These are phyloP conservation scores for Angomonas ambiguus DNA, from an alignment of 208 protist species.

Conservation along the genomic window DNA sequence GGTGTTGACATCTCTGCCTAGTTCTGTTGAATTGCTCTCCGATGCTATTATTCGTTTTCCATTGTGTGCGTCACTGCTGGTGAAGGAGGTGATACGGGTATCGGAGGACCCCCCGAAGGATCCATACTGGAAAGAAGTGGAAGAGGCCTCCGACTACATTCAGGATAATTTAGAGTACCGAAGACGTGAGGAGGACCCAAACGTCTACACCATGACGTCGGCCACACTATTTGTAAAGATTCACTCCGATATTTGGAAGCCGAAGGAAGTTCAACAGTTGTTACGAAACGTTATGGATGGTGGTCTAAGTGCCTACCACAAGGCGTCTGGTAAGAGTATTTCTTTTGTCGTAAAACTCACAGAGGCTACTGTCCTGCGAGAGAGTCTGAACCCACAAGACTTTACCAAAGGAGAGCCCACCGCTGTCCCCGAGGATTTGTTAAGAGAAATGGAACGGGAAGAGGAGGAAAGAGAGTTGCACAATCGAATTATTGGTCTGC, in stretches of 20 bases:
- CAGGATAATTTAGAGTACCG: conserved; percentile 1
- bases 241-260: conserved; percentile 77
- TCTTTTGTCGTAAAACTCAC: not conserved
- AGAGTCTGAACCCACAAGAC: not conserved
- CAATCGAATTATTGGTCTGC: not conserved
- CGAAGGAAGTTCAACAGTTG: conserved; percentile 20
- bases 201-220: not conserved
- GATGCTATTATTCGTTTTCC: conserved; percentile 56
- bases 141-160: conserved; percentile 4
- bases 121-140: conserved; percentile 8
- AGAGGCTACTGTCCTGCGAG: not conserved
- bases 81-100: conserved; percentile 25
- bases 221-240: conserved; percentile 52
- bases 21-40: conserved; percentile 40
- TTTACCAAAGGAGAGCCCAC: not conserved
- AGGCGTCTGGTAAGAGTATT: not conserved
- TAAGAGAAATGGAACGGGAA: conserved; percentile 1
- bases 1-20: conserved; percentile 25
- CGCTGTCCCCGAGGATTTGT: conserved; percentile 11
- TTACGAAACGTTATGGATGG: not conserved
- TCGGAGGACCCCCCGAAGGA: conserved; percentile 16
- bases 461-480: conserved; percentile 1
- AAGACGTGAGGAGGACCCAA: not conserved
- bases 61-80: conserved; percentile 40
- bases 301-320: not conserved